These are phyloP conservation scores for Clitocybe nebularis DNA, from an alignment of 1,284 basidiomycete genomes.

Conservation along the genomic window DNA sequence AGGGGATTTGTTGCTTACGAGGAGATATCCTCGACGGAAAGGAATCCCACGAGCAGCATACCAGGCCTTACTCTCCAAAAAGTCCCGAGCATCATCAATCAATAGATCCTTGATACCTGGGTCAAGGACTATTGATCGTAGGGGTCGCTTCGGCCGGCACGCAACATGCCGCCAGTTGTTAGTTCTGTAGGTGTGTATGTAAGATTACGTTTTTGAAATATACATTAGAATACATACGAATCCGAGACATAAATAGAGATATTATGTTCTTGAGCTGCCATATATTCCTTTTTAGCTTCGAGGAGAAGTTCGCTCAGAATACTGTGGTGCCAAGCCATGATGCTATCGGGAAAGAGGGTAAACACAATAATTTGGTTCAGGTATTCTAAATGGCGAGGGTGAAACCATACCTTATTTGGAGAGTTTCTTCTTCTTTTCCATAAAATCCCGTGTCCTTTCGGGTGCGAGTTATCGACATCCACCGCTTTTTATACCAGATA, in stretches of 20 bases:
- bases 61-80: constrained; percentile 63
- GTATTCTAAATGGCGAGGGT: too few species aligned
- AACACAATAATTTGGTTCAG: too few species aligned
- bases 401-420: constrained; percentile 31
- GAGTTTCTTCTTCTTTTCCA: constrained; percentile 29
- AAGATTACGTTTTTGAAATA: not conserved
- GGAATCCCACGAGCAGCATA: constrained; percentile 68
- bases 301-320: constrained; percentile 48
- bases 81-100: constrained; percentile 63
- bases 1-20: constrained; percentile 33
- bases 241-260: constrained; percentile 58
- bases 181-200: constrained; percentile 16
- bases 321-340: constrained; percentile 44
- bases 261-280: constrained; percentile 45
- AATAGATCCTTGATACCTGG: constrained; percentile 61
- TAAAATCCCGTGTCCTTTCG: constrained; percentile 30
- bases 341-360: constrained; percentile 30
- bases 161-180: constrained; percentile 54
- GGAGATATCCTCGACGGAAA: constrained; percentile 68
- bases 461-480: constrained; percentile 40
- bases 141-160: constrained; percentile 57
- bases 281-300: constrained; percentile 53
- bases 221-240: constrained; percentile 26
- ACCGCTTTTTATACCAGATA: constrained; percentile 47
- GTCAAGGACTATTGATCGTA: constrained; percentile 65